These are phyloP conservation scores for Colletotrichum caudatum DNA, from an alignment of 2,329 filamentous ascomycete species.

Conservation along the genomic window DNA sequence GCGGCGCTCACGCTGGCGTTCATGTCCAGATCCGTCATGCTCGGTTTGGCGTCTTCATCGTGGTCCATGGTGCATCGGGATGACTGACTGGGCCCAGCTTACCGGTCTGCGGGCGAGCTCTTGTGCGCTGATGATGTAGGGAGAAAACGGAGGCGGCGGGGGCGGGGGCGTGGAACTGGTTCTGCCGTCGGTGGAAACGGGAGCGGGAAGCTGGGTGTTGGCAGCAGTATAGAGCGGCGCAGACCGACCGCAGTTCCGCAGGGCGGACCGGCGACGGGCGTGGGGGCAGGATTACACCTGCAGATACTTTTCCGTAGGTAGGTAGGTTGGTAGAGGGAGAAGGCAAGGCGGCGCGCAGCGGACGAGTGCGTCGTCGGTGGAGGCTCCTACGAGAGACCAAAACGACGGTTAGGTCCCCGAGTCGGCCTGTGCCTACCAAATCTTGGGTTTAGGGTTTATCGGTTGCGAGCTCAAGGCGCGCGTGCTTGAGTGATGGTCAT, in stretches of 20 bases:
- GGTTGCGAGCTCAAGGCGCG: conserved; percentile 17
- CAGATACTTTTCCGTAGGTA: too few relatives aligned
- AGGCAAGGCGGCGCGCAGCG: not conserved
- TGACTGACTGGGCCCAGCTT: conserved; percentile 1
- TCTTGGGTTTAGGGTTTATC: conserved; percentile 37
- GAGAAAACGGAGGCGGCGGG: conserved; percentile 2
- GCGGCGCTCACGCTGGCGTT: conserved; percentile 12
- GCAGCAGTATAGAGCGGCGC: not conserved
- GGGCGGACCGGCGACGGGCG: conserved; percentile 21
- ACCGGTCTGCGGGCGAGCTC: conserved; percentile 8
- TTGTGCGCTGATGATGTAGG: not conserved
- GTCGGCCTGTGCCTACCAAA: conserved; percentile 12
- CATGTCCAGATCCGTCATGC: conserved; percentile 27
- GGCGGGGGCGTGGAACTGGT: conserved; percentile 22
- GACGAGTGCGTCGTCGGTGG: not conserved
- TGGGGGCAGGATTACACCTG: conserved; percentile 1
- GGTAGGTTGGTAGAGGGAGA: too few relatives aligned
- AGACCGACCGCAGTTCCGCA: conserved; percentile 10
- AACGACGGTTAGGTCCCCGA: conserved; percentile 21
- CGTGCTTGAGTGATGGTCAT: conserved; percentile 34
- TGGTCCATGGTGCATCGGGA: conserved; percentile 36
- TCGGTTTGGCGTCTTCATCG: conserved; percentile 40
- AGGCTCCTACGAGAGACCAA: conserved; percentile 9
- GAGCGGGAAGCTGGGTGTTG: conserved; percentile 18
- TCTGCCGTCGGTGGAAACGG: conserved; percentile 19